phyloP scores from a whole-genome alignment of 352 stramenopile genomes.

The Phytophthora brassicae region DNA sequence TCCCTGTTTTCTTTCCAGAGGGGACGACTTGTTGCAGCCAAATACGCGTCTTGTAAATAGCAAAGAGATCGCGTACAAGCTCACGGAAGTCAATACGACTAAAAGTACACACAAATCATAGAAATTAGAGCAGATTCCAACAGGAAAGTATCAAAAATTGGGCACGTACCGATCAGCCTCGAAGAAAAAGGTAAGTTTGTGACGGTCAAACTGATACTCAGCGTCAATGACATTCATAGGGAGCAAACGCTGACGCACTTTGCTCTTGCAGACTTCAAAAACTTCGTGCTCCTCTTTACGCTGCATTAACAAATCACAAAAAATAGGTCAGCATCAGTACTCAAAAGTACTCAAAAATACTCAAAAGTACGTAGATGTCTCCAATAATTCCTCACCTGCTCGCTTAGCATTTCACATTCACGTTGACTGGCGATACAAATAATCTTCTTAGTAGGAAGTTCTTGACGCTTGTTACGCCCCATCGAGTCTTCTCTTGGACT shows the following conservation, averaged over 20 bases:
- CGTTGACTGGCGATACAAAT: conserved; percentile 91
- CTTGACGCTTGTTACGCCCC: conserved; percentile 61
- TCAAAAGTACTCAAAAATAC: no score
- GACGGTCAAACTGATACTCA: conserved; percentile 98
- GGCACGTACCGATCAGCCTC: conserved; percentile 89
- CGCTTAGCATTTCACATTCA: conserved; percentile 90
- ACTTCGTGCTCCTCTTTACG: conserved; percentile 95
- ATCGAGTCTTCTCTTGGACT: conserved; percentile 43
- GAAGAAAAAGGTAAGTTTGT: conserved; percentile 99
- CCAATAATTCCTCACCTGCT: conserved; percentile 59
- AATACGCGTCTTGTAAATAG: conserved; percentile 98
- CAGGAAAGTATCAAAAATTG: not conserved
- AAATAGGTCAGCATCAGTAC: not conserved
- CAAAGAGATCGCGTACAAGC: conserved; percentile 97
- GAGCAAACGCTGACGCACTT: conserved; percentile 92
- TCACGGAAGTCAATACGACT: conserved; percentile 98
- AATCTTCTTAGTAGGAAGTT: conserved; percentile 89
- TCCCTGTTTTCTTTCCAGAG: conserved; percentile 64
- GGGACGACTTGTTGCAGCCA: conserved; percentile 96
- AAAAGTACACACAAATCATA: not conserved
- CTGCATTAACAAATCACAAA: conserved; percentile 24
- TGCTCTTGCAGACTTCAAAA: conserved; percentile 96
- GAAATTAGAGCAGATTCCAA: not conserved
- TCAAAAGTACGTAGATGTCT: not conserved
- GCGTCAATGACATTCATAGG: conserved; percentile 98